A percentile compares a stretch with the other conserved stretches of the same genome.
Conservation (phyloP, 768 basidiomycete species). For the Leccinum boreale region DNA sequence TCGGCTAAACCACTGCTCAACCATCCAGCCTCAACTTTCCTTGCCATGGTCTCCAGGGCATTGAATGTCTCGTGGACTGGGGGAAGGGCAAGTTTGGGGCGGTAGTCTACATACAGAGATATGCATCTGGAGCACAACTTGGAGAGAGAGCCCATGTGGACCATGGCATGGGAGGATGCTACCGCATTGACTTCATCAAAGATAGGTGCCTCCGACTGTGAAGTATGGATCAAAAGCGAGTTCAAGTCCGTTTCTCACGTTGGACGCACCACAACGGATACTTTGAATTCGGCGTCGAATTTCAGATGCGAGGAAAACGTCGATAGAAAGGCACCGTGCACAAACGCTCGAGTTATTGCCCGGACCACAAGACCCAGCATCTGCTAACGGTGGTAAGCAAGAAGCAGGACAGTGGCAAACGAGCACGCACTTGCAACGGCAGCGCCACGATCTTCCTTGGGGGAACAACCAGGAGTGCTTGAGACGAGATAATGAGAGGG, state of each 20-base stretch:
- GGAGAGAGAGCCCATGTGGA: conserved; percentile 39
- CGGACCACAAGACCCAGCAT: conserved; percentile 38
- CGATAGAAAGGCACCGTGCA: conserved; percentile 52
- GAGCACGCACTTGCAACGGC: conserved; percentile 47
- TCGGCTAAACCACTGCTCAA: conserved; percentile 34
- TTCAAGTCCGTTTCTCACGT: not conserved
- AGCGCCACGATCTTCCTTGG: conserved; percentile 55
- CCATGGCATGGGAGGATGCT: conserved; percentile 35
- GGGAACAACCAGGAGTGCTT: conserved; percentile 54
- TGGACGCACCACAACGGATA: conserved; percentile 17
- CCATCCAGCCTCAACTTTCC: conserved; percentile 49
- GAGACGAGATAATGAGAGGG: conserved; percentile 55
- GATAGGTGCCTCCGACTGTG: conserved; percentile 34
- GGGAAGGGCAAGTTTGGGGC: conserved; percentile 26
- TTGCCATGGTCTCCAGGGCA: conserved; percentile 35
- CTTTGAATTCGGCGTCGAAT: conserved; percentile 14
- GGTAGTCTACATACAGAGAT: conserved; percentile 36
- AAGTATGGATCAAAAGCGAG: conserved; percentile 4
- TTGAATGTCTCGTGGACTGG: conserved; percentile 28
- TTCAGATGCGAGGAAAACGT: conserved; percentile 37
- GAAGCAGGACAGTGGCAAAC: conserved; percentile 17
- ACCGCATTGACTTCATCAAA: conserved; percentile 32
- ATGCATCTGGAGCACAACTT: conserved; percentile 35
- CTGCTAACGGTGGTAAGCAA: conserved; percentile 9
- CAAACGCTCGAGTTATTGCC: conserved; percentile 54